These are phyloP conservation scores for Malus domestica DNA, from an alignment of 306 rosid genomes.

Conservation along the genomic window DNA sequence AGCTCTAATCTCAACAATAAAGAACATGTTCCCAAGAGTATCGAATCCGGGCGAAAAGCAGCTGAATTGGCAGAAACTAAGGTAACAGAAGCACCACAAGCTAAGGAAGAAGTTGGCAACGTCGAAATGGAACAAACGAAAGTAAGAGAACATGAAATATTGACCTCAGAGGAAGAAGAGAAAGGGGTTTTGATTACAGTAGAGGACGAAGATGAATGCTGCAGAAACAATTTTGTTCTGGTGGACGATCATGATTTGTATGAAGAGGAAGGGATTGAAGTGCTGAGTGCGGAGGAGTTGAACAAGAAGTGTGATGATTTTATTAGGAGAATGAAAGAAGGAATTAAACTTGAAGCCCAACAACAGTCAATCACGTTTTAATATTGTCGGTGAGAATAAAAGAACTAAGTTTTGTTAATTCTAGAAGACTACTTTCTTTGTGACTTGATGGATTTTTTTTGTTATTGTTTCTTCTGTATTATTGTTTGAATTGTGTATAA, in stretches of 20 bases:
- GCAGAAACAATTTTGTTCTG: background rate
- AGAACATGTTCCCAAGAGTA: background rate
- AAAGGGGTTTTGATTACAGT: background rate
- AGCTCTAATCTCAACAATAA: background rate
- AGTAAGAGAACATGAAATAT: background rate
- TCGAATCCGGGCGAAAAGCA: background rate
- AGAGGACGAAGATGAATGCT: background rate
- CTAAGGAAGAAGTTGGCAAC: background rate
- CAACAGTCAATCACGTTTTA: slow-evolving; percentile 5
- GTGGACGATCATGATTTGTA: slow-evolving; percentile 12
- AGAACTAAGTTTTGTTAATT: background rate
- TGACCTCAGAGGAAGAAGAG: background rate
- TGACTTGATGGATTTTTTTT: background rate
- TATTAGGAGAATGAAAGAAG: slow-evolving; percentile 53
- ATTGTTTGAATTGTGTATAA: background rate
- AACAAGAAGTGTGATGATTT: slow-evolving; percentile 76
- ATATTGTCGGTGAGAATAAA: background rate
- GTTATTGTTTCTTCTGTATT: background rate
- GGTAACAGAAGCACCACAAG: background rate
- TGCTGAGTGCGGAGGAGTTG: slow-evolving; percentile 49
- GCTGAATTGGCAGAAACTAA: background rate
- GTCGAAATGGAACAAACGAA: background rate
- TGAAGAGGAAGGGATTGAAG: slow-evolving; percentile 12
- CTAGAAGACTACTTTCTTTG: background rate
- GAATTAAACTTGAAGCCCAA: slow-evolving; percentile 32